Evolutionary conservation across 352 stramenopile genomes (phyloP).

Genomic region (Globisporangium perplexum): DNA sequence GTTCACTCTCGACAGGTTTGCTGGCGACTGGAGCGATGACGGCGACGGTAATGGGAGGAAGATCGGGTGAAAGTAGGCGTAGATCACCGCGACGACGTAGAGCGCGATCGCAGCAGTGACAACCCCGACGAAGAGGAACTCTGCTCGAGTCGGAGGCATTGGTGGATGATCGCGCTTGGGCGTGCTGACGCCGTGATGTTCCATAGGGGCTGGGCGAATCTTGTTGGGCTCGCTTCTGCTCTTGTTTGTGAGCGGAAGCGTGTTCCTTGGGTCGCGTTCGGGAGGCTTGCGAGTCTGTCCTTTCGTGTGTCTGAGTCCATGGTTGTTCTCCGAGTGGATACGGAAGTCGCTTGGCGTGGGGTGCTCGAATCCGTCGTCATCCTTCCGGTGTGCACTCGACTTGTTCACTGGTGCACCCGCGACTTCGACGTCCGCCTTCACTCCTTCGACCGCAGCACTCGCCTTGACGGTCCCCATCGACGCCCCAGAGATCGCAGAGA

Average conservation of each 20-base stretch:
- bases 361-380: no score
- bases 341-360: no score
- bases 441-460: not conserved
- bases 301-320: no score
- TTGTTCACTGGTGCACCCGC: no score
- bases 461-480: not conserved
- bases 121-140: slow-evolving; percentile 19
- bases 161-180: not conserved
- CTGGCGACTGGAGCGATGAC: slow-evolving; percentile 25
- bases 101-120: slow-evolving; percentile 21
- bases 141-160: slow-evolving; percentile 7
- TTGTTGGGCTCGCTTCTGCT: no score
- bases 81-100: slow-evolving; percentile 38
- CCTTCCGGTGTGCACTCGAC: no score
- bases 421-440: not conserved
- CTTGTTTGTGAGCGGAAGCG: no score
- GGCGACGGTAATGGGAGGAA: slow-evolving; percentile 29
- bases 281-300: no score
- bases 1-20: slow-evolving; percentile 38
- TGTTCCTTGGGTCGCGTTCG: no score
- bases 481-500: not conserved
- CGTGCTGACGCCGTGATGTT: no score
- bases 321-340: no score
- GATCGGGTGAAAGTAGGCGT: slow-evolving; percentile 36
- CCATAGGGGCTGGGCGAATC: no score